Conservation (phyloP, 192 early-diverging fungal genomes). For the Diversispora eburnea region DNA sequence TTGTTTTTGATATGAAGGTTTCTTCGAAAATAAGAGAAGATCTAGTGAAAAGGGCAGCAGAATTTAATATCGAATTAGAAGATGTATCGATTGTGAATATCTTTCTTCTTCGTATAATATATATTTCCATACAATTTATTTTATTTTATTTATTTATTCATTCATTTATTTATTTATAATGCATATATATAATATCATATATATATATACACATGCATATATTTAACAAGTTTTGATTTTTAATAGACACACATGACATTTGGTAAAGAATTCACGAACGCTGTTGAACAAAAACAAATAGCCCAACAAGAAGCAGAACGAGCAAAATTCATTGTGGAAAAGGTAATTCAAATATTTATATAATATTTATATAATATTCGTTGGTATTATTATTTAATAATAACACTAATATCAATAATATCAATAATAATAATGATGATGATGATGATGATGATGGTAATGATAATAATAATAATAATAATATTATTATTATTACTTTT, state of each 20-base stretch:
- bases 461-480: too few species aligned
- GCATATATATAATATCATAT: not conserved
- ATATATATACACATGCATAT: not conserved
- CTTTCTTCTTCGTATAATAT: not conserved
- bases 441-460: too few species aligned
- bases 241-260: conserved; percentile 94
- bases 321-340: conserved; percentile 96
- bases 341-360: conserved; percentile 29
- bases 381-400: not conserved
- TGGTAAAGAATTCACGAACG: conserved; percentile 97
- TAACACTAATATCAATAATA: not conserved
- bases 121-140: not conserved
- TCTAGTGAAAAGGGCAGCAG: conserved; percentile 80
- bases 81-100: conserved; percentile 92
- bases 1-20: conserved; percentile 43
- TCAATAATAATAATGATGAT: too few species aligned
- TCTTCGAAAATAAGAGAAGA: conserved; percentile 91
- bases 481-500: not conserved
- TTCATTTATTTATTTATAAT: too few species aligned
- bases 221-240: not conserved
- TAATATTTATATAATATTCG: not conserved
- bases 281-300: conserved; percentile 98
- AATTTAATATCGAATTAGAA: conserved; percentile 95
- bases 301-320: conserved; percentile 99
- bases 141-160: too few species aligned